Conservation (phyloP, 176 grass and related monocot species). For the Cenchrus americanus region DNA sequence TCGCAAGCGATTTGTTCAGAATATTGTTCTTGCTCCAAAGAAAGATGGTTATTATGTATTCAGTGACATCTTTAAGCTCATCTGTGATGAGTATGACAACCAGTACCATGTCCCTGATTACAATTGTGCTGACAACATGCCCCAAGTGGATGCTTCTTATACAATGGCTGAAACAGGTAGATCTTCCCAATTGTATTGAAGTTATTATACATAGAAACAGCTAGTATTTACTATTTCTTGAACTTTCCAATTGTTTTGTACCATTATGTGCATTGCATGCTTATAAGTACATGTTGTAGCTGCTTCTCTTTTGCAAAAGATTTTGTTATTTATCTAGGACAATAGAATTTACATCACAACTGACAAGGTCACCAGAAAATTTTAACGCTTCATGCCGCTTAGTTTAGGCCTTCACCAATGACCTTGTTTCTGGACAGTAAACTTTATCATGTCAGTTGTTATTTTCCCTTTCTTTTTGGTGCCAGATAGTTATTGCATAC, state of each 20-base stretch:
- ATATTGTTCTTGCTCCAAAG: slow-evolving; percentile 88
- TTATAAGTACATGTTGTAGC: too few species aligned
- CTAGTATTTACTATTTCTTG: neutral
- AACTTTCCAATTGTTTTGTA: neutral
- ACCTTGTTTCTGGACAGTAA: neutral
- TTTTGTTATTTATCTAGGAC: neutral
- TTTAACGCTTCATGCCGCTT: neutral
- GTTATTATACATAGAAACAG: slow-evolving; percentile 4
- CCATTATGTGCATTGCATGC: neutral
- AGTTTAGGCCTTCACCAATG: neutral
- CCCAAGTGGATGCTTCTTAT: slow-evolving; percentile 44
- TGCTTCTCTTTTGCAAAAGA: neutral
- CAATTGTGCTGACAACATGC: slow-evolving; percentile 24
- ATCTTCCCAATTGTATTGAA: neutral
- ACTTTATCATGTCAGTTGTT: neutral
- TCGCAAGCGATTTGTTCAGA: slow-evolving; percentile 82
- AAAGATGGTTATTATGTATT: slow-evolving; percentile 73
- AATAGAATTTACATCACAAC: neutral
- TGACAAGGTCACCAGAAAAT: neutral
- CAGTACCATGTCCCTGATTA: slow-evolving; percentile 42
- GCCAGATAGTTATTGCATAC: neutral
- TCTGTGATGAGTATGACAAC: slow-evolving; percentile 75
- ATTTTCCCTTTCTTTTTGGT: too few species aligned
- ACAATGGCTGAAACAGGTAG: slow-evolving; percentile 54
- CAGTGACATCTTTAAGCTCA: slow-evolving; percentile 84